phyloP scores from a whole-genome alignment of 2,329 filamentous ascomycete genomes.

The Diaporthe caulivora region DNA sequence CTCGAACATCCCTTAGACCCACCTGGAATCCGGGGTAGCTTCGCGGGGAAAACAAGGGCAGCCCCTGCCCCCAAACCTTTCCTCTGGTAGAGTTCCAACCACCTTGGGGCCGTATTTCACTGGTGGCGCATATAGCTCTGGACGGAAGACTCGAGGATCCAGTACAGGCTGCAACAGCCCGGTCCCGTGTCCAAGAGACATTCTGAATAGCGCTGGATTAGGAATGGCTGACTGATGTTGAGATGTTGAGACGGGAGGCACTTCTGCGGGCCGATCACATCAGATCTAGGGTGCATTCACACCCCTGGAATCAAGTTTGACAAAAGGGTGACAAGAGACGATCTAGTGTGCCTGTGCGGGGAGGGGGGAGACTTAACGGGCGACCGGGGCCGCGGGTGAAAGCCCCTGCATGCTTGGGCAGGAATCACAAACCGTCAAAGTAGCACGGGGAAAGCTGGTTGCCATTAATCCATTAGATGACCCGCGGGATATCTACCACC shows the following conservation, averaged over 20 bases:
- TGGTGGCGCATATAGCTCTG: background rate
- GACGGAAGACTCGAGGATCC: no score
- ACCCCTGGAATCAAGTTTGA: background rate
- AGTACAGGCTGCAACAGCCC: background rate
- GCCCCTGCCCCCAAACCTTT: background rate
- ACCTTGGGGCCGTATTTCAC: background rate
- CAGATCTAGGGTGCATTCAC: background rate
- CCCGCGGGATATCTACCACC: constrained; percentile 30
- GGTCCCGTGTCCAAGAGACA: background rate
- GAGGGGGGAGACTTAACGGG: background rate
- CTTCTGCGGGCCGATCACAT: constrained; percentile 23
- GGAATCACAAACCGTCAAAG: constrained; percentile 4
- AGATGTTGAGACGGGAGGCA: constrained; percentile 10
- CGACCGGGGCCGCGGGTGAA: background rate
- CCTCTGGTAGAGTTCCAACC: background rate
- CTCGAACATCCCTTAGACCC: background rate
- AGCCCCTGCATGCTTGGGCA: constrained; percentile 2
- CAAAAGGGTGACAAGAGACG: background rate
- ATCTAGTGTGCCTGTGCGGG: background rate
- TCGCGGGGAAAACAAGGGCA: constrained; percentile 10
- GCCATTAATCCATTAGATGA: constrained; percentile 22
- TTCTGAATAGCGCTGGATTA: constrained; percentile 17
- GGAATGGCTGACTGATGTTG: constrained; percentile 19
- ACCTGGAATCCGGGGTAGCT: constrained; percentile 33
- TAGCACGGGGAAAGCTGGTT: background rate